Evolutionary conservation across 1,139 yeast species (phyloP), one percentile per base, ranked within the genome.

Genomic region (Yamadazyma siamensis): DNA sequence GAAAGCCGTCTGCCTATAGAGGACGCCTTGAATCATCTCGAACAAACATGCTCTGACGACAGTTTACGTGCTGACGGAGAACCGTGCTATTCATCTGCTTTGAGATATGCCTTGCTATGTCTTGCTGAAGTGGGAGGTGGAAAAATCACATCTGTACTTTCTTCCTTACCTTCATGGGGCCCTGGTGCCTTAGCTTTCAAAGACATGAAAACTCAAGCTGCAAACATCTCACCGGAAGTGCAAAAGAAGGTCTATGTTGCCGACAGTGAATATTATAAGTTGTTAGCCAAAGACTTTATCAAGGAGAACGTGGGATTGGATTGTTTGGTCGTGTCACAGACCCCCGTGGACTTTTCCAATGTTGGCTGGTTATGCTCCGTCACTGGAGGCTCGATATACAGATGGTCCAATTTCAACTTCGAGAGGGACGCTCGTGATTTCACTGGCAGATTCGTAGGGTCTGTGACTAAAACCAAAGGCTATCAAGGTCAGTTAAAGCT

Each of bases 401-500:
- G 76, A 38, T 91, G 86, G 70, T 68, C 84, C 8, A 71, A 78
- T 40, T 89, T 85, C 56, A 66, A 74, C 29, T 62, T 75, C 17
- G 81, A 78, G 35, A 65, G 87, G 33, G 96, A 91, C 52, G 88
- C 86, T 14, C 59, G 77, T 15, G 65, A 74, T 13, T 66, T 87
- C 33, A 71, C 78, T 11, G 75, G 80, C 24, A 84, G 82, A 24
- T 65, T 85, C 44, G 63, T 64, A 23, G 59, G 65, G 23, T 62
- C 75, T 3, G 62, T 80, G 6, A 47, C 58, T 13, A 65, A 64
- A 32, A 46, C 65, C 2, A 52, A 64, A 10, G 98, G 95, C 4
- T 82, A 83, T 47, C 94, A 86, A 53, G 91, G 85, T 4, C 82
- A 83, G 46, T 61, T 91, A 44, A 88, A 88, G 52, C 74, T 88